A percentile compares a stretch with the other conserved stretches of the same genome.
Evolutionary conservation across 306 rosid species (phyloP).

Genomic region (Casuarina cunninghamiana): DNA sequence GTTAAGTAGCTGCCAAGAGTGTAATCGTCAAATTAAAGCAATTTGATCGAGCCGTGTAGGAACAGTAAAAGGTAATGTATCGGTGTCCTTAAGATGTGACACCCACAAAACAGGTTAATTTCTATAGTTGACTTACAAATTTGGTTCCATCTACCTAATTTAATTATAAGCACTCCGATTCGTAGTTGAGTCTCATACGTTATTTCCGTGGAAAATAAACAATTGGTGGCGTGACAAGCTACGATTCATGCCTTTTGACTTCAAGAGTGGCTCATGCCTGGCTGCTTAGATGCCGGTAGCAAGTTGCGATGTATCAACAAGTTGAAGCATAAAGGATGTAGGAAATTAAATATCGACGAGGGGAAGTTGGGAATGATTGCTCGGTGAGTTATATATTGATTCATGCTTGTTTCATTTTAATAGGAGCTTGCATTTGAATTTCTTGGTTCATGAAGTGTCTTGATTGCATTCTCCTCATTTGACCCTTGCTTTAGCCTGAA

Average conservation of each 20-base stretch:
- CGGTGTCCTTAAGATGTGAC: background rate
- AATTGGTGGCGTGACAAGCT: background rate
- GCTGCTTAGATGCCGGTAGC: background rate
- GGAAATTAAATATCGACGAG: background rate
- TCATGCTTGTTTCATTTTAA: background rate
- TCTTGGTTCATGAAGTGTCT: no score
- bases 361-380: background rate
- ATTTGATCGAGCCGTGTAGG: background rate
- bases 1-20: no score
- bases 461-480: no score
- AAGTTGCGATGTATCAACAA: background rate
- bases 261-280: background rate
- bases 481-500: no score
- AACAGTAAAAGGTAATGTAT: background rate
- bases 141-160: background rate
- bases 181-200: background rate
- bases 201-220: background rate
- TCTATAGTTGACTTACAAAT: background rate
- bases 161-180: background rate
- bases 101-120: background rate
- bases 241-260: background rate
- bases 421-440: no score
- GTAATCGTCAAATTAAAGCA: background rate
- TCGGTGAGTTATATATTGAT: background rate
- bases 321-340: background rate